Base-by-base conservation (phyloP, 306 rosid genomes). In the Cicer arietinum region DNA sequence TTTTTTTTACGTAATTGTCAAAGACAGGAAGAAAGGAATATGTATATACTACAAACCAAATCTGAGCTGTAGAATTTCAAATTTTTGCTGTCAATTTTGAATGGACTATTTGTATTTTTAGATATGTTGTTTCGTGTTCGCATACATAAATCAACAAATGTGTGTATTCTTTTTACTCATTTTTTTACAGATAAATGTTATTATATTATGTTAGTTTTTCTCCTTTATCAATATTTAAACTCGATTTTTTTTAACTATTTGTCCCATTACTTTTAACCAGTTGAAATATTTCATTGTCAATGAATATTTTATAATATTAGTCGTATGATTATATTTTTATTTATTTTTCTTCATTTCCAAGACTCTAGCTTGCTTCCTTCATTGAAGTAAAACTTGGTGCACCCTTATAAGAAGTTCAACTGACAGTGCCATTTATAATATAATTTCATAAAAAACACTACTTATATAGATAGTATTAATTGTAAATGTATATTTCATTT, bases 61-160 rank as follows among this genome's bases (percentile, higher is more conserved):
- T 77, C 75, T 46, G 12, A 76, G 35, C 77, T 47, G 76, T 71
- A 57, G 60, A 71, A 65, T 57, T 40, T 58, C 51, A 65, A 58
- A 64, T 64, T 76, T 69, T 76, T 11, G 61, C 67, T 82, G 82
- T 78, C 73, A 57, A 16, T 63, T 54, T 63, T 13, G 54, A 73
- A 61, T 79, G 74, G 74, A 64, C 20, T 64, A 39, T 54, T 47
- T 53, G 39, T 79, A 52, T 37, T 14, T 70, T 44, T 53, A 22
- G 74, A 12, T 30, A 5, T 69, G 10, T 61, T 69, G 64, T 47
- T 67, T 37, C 30, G 13, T 39, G 53, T 66, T 69, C 63, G 41
- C 45, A 39, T 67, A 11, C 10, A 18, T 68, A 7, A 2, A n/a
- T 48, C 8, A 25, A 62, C 48, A 62, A 10, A n/a, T 62, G 5